These are phyloP conservation scores for Nothophaeocryptopus gaeumannii DNA, from an alignment of 2,329 filamentous ascomycete genomes.

Conservation along the genomic window DNA sequence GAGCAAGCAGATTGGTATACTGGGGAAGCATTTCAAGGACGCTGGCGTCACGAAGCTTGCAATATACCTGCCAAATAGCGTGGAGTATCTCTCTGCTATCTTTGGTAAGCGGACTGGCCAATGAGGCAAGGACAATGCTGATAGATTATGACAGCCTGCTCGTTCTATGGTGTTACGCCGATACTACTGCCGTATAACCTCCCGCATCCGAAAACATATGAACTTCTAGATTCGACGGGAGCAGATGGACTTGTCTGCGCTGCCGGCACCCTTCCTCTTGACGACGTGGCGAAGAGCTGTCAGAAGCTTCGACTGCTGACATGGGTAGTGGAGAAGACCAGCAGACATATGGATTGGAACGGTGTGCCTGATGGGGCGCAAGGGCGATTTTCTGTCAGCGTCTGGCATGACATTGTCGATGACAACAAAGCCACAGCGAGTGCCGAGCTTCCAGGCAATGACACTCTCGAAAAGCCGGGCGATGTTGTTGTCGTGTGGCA, in stretches of 20 bases:
- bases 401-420: constrained; percentile 86
- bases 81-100: constrained; percentile 77
- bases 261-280: constrained; percentile 82
- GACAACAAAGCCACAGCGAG: constrained; percentile 61
- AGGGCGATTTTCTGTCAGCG: constrained; percentile 73
- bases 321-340: constrained; percentile 91
- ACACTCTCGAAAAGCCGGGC: constrained; percentile 51
- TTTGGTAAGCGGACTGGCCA: constrained; percentile 55
- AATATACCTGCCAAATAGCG: constrained; percentile 87
- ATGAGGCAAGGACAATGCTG: constrained; percentile 3
- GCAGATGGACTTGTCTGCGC: constrained; percentile 81
- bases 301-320: constrained; percentile 72
- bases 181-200: constrained; percentile 82
- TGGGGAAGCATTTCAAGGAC: constrained; percentile 73
- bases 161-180: constrained; percentile 84
- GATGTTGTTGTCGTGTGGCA: constrained; percentile 66
- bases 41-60: constrained; percentile 71
- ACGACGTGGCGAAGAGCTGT: constrained; percentile 66
- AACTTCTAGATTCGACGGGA: constrained; percentile 68
- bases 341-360: constrained; percentile 92
- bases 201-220: constrained; percentile 63
- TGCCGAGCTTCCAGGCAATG: constrained; percentile 62
- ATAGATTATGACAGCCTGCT: constrained; percentile 58
- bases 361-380: constrained; percentile 76
- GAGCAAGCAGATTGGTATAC: constrained; percentile 80